These are phyloP conservation scores for Thielaviopsis musarum DNA, from an alignment of 2,329 filamentous ascomycete genomes.

Conservation along the genomic window DNA sequence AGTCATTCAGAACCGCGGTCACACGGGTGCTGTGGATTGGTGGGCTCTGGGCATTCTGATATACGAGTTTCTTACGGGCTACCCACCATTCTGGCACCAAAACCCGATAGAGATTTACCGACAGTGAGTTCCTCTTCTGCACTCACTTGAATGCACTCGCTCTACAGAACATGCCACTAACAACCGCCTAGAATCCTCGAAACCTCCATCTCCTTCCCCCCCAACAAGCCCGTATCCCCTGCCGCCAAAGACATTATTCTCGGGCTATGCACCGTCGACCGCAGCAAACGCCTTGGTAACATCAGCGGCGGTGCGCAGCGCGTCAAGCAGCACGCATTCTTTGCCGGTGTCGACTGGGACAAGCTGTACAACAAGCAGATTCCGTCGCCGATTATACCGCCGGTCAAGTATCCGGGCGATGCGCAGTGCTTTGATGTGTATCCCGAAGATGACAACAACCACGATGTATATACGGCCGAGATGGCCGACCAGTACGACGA, in stretches of 20 bases:
- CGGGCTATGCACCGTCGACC: conserved; percentile 62
- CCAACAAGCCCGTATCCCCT: conserved; percentile 44
- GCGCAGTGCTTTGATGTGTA: conserved; percentile 72
- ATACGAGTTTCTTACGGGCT: conserved; percentile 72
- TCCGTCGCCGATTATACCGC: conserved; percentile 58
- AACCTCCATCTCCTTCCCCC: conserved; percentile 58
- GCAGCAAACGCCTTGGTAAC: conserved; percentile 62
- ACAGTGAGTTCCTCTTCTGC: conserved; percentile 33
- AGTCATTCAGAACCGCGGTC: conserved; percentile 69
- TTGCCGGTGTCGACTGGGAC: conserved; percentile 57
- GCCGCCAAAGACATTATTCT: conserved; percentile 60
- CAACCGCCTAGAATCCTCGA: conserved; percentile 50
- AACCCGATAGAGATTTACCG: conserved; percentile 81
- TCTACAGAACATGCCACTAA: conserved; percentile 1
- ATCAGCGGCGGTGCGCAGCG: conserved; percentile 54
- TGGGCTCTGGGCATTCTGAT: conserved; percentile 74
- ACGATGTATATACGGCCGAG: conserved; percentile 52
- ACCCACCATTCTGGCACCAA: conserved; percentile 75
- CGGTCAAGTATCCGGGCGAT: conserved; percentile 54
- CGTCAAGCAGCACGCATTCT: conserved; percentile 65
- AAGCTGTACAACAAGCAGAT: conserved; percentile 47
- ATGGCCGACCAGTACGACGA: conserved; percentile 52
- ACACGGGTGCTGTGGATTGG: conserved; percentile 66
- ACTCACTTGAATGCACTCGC: too few relatives aligned
- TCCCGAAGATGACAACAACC: conserved; percentile 53